Evolutionary conservation across 2,329 filamentous ascomycete species (phyloP), one percentile per base, ranked within the genome.

Genomic region (Penicillium sp.): DNA sequence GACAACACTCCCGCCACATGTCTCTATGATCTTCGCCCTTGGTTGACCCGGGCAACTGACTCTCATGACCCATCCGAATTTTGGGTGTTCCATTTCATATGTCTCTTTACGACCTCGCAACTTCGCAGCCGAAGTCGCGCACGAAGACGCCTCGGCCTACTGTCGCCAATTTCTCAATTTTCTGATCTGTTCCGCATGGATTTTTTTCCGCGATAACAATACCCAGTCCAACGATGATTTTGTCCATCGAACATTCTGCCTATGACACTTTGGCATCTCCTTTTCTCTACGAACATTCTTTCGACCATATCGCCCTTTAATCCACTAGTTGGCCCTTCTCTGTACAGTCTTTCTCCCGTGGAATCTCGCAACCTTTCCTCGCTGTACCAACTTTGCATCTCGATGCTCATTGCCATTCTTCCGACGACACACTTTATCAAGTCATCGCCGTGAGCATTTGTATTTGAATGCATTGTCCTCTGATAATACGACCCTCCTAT

Each of bases 321-420:
- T 67, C 57, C 53, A 50, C 39, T 45, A 45, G 57, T 60, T 56
- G 50, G 44, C 46, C 50, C 52, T 61, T 63, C 56, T 46, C 42
- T 67, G 65, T 68, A 68, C 59, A 65, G 54, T 44, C 13, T 49
- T 53, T 42, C 41, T 46, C n/a, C 38, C 49, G 47, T 49, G 60
- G 58, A 62, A 51, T 52, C 46, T 22, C 46, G 31, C 50, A 40
- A 41, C 34, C 41, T 55, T 55, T 53, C 49, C 54, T 47, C 49
- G 60, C 54, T 64, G 64, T 62, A 54, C 56, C 46, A 52, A 65
- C 60, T 16, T 50, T 61, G 59, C 58, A 62, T 65, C 56, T 56
- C 53, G 52, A 58, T 57, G 52, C 56, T 45, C 41, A 49, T 42
- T 53, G 52, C 55, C 53, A 56, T 58, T 56, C 18, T 31, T n/a